Evolutionary conservation across 306 rosid species (phyloP).

Genomic region (Acacia melanoxylon): DNA sequence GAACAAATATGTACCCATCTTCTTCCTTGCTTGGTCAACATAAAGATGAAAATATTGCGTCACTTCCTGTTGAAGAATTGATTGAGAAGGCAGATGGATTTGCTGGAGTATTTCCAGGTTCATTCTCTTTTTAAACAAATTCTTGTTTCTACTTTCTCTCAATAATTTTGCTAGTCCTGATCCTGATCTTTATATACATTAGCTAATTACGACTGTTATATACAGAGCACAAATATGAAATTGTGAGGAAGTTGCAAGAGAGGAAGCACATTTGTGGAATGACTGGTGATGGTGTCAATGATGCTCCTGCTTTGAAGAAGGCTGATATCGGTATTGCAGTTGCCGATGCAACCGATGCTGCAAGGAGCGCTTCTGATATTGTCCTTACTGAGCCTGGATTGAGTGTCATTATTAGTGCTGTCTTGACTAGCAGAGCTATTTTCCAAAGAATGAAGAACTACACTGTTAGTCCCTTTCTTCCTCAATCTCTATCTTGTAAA

Average conservation of each 20-base stretch:
- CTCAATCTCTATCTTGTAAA: conserved; percentile 15
- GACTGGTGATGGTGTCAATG: conserved; percentile 99
- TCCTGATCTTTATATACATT: background rate
- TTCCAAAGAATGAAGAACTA: conserved; percentile 99
- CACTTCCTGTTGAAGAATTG: conserved; percentile 86
- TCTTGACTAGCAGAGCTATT: conserved; percentile 92
- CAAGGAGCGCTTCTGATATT: conserved; percentile 94
- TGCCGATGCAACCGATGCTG: conserved; percentile 99
- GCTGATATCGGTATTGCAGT: conserved; percentile 99
- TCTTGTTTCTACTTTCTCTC: background rate
- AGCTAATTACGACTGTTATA: background rate
- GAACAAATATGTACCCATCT: conserved; percentile 98
- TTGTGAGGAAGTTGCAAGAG: conserved; percentile 95
- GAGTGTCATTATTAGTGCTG: conserved; percentile 99
- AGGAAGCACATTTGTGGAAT: conserved; percentile 98
- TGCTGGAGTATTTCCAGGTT: conserved; percentile 99
- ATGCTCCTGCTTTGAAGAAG: conserved; percentile 96
- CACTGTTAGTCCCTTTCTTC: conserved; percentile 59
- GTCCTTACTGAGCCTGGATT: conserved; percentile 98
- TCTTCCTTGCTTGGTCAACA: conserved; percentile 87
- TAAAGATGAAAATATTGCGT: conserved; percentile 83
- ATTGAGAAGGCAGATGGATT: conserved; percentile 98
- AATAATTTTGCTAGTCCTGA: background rate
- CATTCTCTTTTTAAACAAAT: background rate
- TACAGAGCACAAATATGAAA: conserved; percentile 92